Percentiles rank a stretch among this genome's conserved stretches.
Evolutionary conservation across 2,329 filamentous ascomycete species (phyloP).

Genomic region (Neonectria punicea): DNA sequence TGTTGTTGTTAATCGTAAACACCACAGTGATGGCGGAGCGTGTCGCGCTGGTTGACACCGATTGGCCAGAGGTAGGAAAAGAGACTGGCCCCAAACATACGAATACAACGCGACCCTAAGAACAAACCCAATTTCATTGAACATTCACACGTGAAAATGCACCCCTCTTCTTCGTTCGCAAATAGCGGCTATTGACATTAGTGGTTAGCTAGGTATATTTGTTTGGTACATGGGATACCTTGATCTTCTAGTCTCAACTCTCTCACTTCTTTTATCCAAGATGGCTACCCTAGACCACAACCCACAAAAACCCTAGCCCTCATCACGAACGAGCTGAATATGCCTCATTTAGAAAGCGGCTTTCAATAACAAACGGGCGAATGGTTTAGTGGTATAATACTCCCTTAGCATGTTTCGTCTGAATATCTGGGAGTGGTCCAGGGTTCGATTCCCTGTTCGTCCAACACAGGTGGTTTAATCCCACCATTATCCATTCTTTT

Average conservation of each 20-base stretch:
- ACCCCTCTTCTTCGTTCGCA: not conserved
- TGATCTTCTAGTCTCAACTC: not conserved
- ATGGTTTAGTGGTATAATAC: slow-evolving; percentile 46
- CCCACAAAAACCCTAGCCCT: not conserved
- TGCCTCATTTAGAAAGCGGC: not conserved
- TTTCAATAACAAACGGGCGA: slow-evolving; percentile 33
- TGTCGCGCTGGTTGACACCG: not conserved
- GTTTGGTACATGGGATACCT: not conserved
- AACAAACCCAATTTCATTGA: not conserved
- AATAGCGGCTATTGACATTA: not conserved
- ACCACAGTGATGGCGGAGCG: not conserved
- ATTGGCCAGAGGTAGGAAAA: not conserved
- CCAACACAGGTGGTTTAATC: slow-evolving; percentile 30
- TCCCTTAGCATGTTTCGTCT: slow-evolving; percentile 37
- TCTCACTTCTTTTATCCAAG: not conserved
- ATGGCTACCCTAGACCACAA: slow-evolving; percentile 9
- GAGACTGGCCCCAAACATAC: slow-evolving; percentile 1
- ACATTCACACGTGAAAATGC: not conserved
- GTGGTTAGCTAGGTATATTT: not conserved
- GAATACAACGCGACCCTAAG: slow-evolving; percentile 1
- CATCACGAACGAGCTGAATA: slow-evolving; percentile 12
- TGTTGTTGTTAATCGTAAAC: slow-evolving; percentile 5
- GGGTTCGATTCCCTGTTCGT: slow-evolving; percentile 42
- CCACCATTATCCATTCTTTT: slow-evolving; percentile 18
- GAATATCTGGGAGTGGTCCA: slow-evolving; percentile 33